Percentiles rank a stretch among this genome's conserved stretches.
phyloP scores from a whole-genome alignment of 495 filamentous ascomycete species.

The Penicillium fimorum region DNA sequence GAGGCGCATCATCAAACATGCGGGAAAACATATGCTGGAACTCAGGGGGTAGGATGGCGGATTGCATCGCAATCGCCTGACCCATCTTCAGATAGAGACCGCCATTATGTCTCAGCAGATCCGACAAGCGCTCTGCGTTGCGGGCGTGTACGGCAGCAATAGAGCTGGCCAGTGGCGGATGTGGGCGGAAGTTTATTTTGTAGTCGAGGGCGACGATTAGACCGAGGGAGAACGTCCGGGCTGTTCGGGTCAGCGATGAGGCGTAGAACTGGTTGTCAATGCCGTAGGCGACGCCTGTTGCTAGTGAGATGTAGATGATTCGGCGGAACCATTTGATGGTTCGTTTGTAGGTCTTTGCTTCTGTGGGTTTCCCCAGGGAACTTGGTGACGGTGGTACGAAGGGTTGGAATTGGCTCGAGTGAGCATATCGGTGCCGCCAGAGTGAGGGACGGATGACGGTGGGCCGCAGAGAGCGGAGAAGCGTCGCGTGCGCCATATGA shows the following conservation, averaged over 20 bases:
- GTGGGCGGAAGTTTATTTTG: slow-evolving; percentile 88
- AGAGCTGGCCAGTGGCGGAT: slow-evolving; percentile 65
- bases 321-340: slow-evolving; percentile 74
- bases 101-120: slow-evolving; percentile 79
- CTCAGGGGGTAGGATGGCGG: slow-evolving; percentile 84
- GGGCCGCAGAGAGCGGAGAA: slow-evolving; percentile 30
- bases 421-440: slow-evolving; percentile 22
- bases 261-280: slow-evolving; percentile 75
- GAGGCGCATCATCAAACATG: slow-evolving; percentile 98
- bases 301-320: slow-evolving; percentile 59
- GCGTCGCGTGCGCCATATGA: slow-evolving; percentile 30
- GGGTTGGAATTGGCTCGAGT: slow-evolving; percentile 56
- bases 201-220: slow-evolving; percentile 87
- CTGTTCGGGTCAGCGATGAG: slow-evolving; percentile 71
- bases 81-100: slow-evolving; percentile 97
- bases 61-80: slow-evolving; percentile 98
- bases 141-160: slow-evolving; percentile 74
- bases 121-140: slow-evolving; percentile 76
- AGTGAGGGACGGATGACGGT: slow-evolving; percentile 8
- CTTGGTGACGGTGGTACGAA: slow-evolving; percentile 77
- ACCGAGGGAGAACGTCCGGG: slow-evolving; percentile 75
- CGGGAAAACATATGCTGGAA: slow-evolving; percentile 92
- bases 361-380: slow-evolving; percentile 71
- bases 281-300: slow-evolving; percentile 59
- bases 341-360: slow-evolving; percentile 62